Evolutionary conservation across 2,329 filamentous ascomycete species (phyloP).

Genomic region (Colletotrichum sublineola): DNA sequence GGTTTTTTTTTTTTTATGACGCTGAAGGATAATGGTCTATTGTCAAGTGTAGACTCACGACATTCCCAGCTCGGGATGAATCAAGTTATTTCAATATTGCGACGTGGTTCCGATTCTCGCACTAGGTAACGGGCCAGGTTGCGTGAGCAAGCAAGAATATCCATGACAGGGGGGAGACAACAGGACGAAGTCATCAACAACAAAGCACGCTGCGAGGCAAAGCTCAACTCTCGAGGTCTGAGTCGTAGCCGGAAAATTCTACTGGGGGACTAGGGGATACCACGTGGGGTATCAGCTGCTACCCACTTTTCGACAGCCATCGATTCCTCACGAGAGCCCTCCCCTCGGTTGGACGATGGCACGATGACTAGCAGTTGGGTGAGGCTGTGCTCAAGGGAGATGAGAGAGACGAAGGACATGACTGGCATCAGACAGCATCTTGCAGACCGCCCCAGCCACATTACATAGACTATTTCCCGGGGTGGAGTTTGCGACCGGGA

Average conservation of each 20-base stretch:
- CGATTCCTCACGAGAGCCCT: background rate
- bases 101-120: background rate
- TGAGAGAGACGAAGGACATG: background rate
- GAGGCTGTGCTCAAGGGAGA: constrained; percentile 9
- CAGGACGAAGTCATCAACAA: background rate
- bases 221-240: background rate
- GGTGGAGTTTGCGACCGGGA: constrained; percentile 16
- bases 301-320: background rate
- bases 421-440: background rate
- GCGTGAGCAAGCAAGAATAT: background rate
- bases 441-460: constrained; percentile 24
- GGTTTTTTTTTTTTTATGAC: constrained; percentile 31
- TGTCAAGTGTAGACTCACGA: constrained; percentile 40
- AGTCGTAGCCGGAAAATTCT: background rate
- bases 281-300: background rate
- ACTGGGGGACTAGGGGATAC: background rate
- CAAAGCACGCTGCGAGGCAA: background rate
- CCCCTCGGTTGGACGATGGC: background rate
- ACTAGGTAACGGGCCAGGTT: background rate
- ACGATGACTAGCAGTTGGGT: background rate
- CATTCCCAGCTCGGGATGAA: constrained; percentile 38
- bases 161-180: background rate
- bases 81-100: constrained; percentile 27
- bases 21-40: constrained; percentile 37
- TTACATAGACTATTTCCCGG: background rate